Percentiles rank a stretch among this genome's conserved stretches.
Evolutionary conservation across 352 stramenopile species (phyloP).

Genomic region (Phytopythium cucurbitacearum): DNA sequence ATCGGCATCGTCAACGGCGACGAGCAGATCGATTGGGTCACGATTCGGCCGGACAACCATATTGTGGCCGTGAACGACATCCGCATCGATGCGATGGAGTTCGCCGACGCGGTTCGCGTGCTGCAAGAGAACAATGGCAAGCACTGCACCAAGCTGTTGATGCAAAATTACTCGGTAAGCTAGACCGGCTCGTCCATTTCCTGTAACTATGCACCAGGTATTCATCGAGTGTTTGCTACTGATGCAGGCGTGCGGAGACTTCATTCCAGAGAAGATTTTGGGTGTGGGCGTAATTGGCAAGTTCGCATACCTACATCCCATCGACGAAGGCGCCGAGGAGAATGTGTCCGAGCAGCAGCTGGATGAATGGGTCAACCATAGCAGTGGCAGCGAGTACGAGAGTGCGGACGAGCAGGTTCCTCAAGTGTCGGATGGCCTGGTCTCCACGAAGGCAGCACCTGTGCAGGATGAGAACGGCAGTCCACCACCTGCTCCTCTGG

Average conservation of each 20-base stretch:
- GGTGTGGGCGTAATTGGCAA: conserved; percentile 77
- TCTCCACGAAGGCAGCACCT: conserved; percentile 1
- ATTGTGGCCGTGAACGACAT: conserved; percentile 88
- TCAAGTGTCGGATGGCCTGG: conserved; percentile 4
- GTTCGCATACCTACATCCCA: conserved; percentile 69
- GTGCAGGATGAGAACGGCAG: conserved; percentile 1
- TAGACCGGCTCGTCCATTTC: not conserved
- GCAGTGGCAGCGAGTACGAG: conserved; percentile 23
- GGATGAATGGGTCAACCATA: conserved; percentile 53
- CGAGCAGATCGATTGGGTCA: conserved; percentile 77
- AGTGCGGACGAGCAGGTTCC: conserved; percentile 9
- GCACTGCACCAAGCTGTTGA: conserved; percentile 82
- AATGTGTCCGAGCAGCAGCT: conserved; percentile 41
- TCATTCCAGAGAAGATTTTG: conserved; percentile 86
- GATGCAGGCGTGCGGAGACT: conserved; percentile 64
- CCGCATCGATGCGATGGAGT: conserved; percentile 81
- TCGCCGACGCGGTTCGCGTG: conserved; percentile 66
- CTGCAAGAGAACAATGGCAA: conserved; percentile 85
- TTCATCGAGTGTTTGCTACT: not conserved
- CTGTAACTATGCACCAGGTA: not conserved
- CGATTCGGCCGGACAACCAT: conserved; percentile 76
- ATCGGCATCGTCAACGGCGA: conserved; percentile 73
- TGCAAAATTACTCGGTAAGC: conserved; percentile 82
- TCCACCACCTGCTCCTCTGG: conserved; percentile 1
- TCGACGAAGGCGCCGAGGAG: conserved; percentile 34